These are phyloP conservation scores for Coemansia sp. DNA, from an alignment of 192 early-diverging fungal species.

Conservation along the genomic window DNA sequence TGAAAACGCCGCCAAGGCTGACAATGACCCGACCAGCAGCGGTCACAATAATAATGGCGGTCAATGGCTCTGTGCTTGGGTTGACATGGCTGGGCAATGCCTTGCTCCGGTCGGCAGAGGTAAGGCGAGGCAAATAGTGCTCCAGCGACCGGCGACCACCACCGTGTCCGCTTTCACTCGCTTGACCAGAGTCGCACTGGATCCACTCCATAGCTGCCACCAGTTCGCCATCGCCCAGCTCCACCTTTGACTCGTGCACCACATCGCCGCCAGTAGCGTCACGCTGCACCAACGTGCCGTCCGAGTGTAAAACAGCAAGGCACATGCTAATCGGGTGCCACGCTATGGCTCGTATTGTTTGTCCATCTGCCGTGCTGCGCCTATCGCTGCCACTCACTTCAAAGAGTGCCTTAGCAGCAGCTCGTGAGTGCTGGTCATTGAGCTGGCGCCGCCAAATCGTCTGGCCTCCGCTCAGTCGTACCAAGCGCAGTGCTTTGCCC, in stretches of 20 bases:
- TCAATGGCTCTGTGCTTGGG: constrained; percentile 12
- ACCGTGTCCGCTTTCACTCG: neutral
- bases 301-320: constrained; percentile 29
- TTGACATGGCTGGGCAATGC: constrained; percentile 19
- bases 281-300: constrained; percentile 39
- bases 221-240: neutral
- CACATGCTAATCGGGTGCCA: constrained; percentile 27
- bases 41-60: constrained; percentile 23
- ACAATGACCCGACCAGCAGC: constrained; percentile 24
- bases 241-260: constrained; percentile 27
- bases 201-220: constrained; percentile 38
- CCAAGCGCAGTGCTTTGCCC: constrained; percentile 27
- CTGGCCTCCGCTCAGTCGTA: constrained; percentile 44
- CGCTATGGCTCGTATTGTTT: constrained; percentile 20
- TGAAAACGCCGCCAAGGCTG: constrained; percentile 36
- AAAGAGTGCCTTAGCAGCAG: neutral
- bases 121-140: constrained; percentile 18
- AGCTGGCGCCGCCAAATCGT: constrained; percentile 38
- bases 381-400: neutral
- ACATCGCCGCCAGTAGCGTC: constrained; percentile 36
- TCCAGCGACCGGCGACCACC: constrained; percentile 6
- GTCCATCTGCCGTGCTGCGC: neutral
- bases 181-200: neutral
- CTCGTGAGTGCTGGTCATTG: constrained; percentile 7
- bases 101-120: constrained; percentile 30